Conservation (phyloP, 441 rosid species). For the Iberis amara region DNA sequence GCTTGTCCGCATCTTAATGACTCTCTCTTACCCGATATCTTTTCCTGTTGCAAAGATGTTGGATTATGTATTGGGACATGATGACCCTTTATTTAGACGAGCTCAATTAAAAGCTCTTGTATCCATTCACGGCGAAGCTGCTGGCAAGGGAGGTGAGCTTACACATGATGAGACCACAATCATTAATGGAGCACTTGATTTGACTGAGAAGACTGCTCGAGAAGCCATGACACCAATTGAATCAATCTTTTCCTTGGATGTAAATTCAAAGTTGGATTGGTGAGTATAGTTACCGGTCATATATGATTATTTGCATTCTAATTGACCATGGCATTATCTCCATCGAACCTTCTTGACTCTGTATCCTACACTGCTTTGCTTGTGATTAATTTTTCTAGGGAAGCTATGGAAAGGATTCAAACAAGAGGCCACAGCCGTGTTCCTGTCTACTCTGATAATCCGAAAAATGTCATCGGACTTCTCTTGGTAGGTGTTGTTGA, state of each 20-base stretch:
- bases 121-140: conserved; percentile 80
- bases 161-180: conserved; percentile 95
- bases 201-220: conserved; percentile 94
- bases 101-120: conserved; percentile 92
- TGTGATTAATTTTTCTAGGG: conserved; percentile 48
- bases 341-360: neutral
- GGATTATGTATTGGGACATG: conserved; percentile 79
- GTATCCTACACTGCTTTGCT: neutral
- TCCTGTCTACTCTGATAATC: conserved; percentile 83
- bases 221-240: conserved; percentile 99
- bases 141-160: conserved; percentile 97
- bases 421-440: conserved; percentile 95
- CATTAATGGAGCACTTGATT: conserved; percentile 89
- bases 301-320: neutral
- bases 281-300: conserved; percentile 26
- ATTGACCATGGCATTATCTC: conserved; percentile 1
- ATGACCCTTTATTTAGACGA: conserved; percentile 78
- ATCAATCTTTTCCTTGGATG: conserved; percentile 83
- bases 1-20: conserved; percentile 81
- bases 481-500: conserved; percentile 54
- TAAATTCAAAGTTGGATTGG: conserved; percentile 89
- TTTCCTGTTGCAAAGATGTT: conserved; percentile 90
- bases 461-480: conserved; percentile 84
- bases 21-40: conserved; percentile 75
- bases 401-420: conserved; percentile 82